Base-by-base conservation (phyloP, 345 rosid genomes). In the Mercurialis annua region DNA sequence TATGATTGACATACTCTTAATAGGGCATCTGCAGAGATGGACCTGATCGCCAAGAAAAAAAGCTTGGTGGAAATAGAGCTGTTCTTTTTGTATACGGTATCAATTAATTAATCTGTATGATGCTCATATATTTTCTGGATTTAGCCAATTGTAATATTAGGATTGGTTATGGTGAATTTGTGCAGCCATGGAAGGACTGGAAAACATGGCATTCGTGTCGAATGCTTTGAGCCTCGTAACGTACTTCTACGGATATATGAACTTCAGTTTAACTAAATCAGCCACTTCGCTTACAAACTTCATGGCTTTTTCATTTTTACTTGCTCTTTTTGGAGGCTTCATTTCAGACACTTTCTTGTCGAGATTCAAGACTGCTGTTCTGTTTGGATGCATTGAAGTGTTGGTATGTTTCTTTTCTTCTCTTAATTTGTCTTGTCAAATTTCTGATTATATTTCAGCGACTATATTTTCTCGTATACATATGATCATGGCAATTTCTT, bases 201-300 rank as follows among this genome's bases (percentile, higher is more conserved):
- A 87, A 73, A 87, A 74, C 64, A 81, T 85, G 92, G 87, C 86
- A 10, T 87, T 81, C 67, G 24, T 85, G 14, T 38, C 85, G 6
- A 81, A 64, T 48, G 81, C 80, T 0, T 70, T 81, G 54, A 85
- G 90, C 77, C 75, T 85, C 14, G 81, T 85, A 51, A 80, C 80
- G 1, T 85, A 85, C 53, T 85, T 87, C 68, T 74, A 70, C 12
- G 85, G 86, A 5, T 77, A 78, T 71, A 87, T 87, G 92, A 82
- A 83, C 82, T 85, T 87, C 73, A 77, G 84, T 83, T 50, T 87
- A 31, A 76, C 85, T 8, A 82, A 79, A 71, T 85, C 92, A 1
- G 90, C 92, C 70, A 87, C 73, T 6, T 76, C 90, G 1, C 82
- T 87, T 10, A 83, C 92, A 50, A 87, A 87, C 73, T 79, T 87